A percentile compares a stretch with the other conserved stretches of the same genome.
These are phyloP conservation scores for Emmonsia crescens DNA, from an alignment of 2,329 filamentous ascomycete genomes.

Conservation along the genomic window DNA sequence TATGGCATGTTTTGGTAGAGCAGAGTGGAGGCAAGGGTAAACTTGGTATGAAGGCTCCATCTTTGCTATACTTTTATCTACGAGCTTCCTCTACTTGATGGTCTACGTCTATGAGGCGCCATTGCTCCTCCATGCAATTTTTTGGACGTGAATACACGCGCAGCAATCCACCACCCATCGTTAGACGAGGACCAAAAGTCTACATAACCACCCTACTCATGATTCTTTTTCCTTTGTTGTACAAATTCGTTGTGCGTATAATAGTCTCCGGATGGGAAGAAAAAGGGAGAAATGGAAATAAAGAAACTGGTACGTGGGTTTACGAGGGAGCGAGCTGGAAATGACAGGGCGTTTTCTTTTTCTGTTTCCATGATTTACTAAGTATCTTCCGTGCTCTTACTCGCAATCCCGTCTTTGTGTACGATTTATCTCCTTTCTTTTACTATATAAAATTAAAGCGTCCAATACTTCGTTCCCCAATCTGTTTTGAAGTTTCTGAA, in stretches of 20 bases:
- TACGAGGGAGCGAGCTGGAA: neutral
- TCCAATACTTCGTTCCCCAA: neutral
- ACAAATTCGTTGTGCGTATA: neutral
- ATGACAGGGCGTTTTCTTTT: neutral
- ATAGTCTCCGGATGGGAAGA: neutral
- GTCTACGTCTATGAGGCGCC: neutral
- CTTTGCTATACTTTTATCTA: neutral
- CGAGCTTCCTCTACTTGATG: neutral
- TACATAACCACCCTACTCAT: neutral
- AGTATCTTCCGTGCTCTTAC: neutral
- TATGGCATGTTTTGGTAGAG: neutral
- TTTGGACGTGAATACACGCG: neutral
- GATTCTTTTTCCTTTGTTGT: neutral
- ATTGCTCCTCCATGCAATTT: neutral
- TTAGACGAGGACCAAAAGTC: neutral
- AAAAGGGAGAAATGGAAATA: neutral
- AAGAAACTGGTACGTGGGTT: neutral
- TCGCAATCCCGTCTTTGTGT: neutral
- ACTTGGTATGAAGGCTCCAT: neutral
- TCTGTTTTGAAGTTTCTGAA: neutral
- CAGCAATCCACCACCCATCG: neutral
- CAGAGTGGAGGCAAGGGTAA: neutral
- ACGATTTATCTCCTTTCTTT: neutral
- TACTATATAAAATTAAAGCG: neutral
- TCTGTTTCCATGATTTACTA: neutral